Conservation (phyloP, 345 rosid genomes). For the Turritis glabra region DNA sequence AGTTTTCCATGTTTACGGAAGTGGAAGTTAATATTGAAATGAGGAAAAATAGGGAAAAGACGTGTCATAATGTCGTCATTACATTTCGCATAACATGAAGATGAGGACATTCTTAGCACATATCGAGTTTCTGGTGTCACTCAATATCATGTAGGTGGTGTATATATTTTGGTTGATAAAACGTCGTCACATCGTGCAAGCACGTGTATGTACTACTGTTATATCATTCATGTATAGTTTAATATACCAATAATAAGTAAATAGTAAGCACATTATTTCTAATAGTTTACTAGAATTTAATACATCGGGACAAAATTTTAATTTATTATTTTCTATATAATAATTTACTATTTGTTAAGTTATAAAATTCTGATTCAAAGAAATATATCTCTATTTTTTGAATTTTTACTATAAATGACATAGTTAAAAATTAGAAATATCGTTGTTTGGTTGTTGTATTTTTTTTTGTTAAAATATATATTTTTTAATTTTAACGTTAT, state of each 20-base stretch:
- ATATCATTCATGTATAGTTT: too few species aligned
- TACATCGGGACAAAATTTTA: too few species aligned
- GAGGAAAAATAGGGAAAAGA: neutral
- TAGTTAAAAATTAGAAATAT: too few species aligned
- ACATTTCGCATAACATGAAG: neutral
- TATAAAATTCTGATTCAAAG: too few species aligned
- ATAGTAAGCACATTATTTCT: neutral
- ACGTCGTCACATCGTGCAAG: neutral
- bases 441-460: too few species aligned
- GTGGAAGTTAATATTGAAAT: neutral
- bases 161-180: neutral
- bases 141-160: neutral
- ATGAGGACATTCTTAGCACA: constrained; percentile 26
- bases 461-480: too few species aligned
- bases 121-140: neutral
- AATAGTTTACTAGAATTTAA: too few species aligned
- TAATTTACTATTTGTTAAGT: too few species aligned
- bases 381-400: too few species aligned
- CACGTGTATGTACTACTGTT: constrained; percentile 1
- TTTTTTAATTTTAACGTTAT: too few species aligned
- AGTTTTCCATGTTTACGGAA: neutral
- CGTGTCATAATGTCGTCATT: constrained; percentile 1
- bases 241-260: neutral
- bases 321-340: too few species aligned
- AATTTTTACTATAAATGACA: too few species aligned